Evolutionary conservation across 257 asterid genomes (phyloP).

Genomic region (Phtheirospermum japonicum): DNA sequence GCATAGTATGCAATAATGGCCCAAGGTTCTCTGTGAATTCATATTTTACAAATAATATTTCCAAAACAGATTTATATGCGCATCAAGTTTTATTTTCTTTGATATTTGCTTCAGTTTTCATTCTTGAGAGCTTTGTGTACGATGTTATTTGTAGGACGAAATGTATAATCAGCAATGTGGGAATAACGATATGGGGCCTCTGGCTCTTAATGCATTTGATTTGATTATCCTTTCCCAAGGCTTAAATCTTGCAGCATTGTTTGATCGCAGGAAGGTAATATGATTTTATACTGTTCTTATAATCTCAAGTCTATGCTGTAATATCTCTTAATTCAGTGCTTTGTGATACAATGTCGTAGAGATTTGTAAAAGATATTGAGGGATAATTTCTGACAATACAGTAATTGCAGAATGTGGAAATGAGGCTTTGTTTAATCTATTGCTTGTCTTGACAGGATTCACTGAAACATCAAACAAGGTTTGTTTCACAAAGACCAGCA

Average conservation of each 20-base stretch:
- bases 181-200: constrained; percentile 73
- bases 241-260: constrained; percentile 75
- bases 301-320: too few relatives aligned
- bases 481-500: constrained; percentile 88
- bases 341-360: too few relatives aligned
- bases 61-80: constrained; percentile 4
- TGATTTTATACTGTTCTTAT: constrained; percentile 1
- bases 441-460: constrained; percentile 53
- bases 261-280: constrained; percentile 81
- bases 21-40: neutral
- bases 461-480: constrained; percentile 77
- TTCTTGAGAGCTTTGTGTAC: constrained; percentile 20
- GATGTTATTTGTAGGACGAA: constrained; percentile 58
- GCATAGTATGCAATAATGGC: neutral
- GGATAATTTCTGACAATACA: too few relatives aligned
- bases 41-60: neutral
- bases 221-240: constrained; percentile 95
- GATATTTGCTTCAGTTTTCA: constrained; percentile 8
- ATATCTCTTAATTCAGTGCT: too few relatives aligned
- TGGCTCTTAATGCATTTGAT: constrained; percentile 92
- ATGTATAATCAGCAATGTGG: constrained; percentile 46
- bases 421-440: constrained; percentile 12
- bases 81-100: constrained; percentile 2
- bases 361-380: too few relatives aligned
- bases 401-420: constrained; percentile 1